A percentile compares a stretch with the other conserved stretches of the same genome.
Evolutionary conservation across 768 basidiomycete species (phyloP).

Genomic region (Collybia nuda): DNA sequence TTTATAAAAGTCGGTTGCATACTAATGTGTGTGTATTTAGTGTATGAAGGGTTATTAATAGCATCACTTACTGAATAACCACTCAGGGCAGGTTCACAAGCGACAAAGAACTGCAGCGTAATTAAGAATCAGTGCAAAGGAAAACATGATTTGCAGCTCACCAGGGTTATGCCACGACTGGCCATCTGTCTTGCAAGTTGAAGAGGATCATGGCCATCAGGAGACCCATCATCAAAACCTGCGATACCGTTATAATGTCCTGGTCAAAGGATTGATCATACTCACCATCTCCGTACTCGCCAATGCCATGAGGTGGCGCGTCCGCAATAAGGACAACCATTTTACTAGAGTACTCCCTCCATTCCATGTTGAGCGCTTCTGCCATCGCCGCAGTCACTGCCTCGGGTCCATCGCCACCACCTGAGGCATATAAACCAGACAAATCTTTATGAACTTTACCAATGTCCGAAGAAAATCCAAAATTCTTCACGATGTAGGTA

Average conservation of each 20-base stretch:
- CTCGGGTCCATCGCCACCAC: constrained; percentile 94
- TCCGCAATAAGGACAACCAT: constrained; percentile 98
- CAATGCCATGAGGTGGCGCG: constrained; percentile 96
- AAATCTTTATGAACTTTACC: constrained; percentile 82
- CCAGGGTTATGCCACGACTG: constrained; percentile 84
- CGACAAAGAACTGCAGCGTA: constrained; percentile 86
- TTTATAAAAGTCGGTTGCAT: constrained; percentile 92
- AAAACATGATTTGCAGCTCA: constrained; percentile 32
- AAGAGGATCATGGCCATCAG: constrained; percentile 91
- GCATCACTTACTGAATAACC: constrained; percentile 73
- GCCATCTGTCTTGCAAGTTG: constrained; percentile 90
- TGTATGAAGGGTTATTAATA: constrained; percentile 8
- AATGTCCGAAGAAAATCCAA: constrained; percentile 93
- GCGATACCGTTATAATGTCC: constrained; percentile 13
- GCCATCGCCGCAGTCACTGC: constrained; percentile 93
- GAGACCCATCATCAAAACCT: constrained; percentile 95
- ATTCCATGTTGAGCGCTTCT: constrained; percentile 86
- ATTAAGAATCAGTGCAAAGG: constrained; percentile 8
- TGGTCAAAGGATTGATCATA: constrained; percentile 12
- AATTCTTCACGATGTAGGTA: constrained; percentile 90
- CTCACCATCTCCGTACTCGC: constrained; percentile 94
- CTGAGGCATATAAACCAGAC: constrained; percentile 81
- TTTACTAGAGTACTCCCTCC: constrained; percentile 86
- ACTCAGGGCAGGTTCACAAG: constrained; percentile 94
- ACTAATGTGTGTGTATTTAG: constrained; percentile 38